Percentiles rank a stretch among this genome's conserved stretches.
Conservation (phyloP, 345 rosid species). For the Geranium rotundifolium region DNA sequence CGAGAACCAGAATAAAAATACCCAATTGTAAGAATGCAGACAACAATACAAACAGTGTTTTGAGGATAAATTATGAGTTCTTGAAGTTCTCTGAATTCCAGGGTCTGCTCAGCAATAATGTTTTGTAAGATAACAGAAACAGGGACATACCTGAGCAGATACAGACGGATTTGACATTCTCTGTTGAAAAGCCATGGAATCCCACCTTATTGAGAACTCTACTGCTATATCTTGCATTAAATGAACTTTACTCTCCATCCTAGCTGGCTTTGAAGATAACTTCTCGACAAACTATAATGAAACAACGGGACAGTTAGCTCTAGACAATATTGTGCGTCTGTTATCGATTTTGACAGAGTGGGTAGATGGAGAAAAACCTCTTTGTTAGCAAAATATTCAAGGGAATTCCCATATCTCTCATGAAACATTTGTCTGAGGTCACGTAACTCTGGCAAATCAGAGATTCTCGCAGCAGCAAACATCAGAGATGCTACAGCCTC, state of each 20-base stretch:
- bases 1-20: not conserved
- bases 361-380: slow-evolving; percentile 39
- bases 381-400: slow-evolving; percentile 51
- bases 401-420: slow-evolving; percentile 65
- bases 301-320: slow-evolving; percentile 14
- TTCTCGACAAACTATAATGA: slow-evolving; percentile 54
- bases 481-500: slow-evolving; percentile 74
- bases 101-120: not conserved
- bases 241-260: slow-evolving; percentile 54
- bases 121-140: slow-evolving; percentile 6
- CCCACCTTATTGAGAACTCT: slow-evolving; percentile 78
- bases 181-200: slow-evolving; percentile 48
- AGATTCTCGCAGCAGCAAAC: slow-evolving; percentile 91
- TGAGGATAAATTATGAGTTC: not conserved
- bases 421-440: slow-evolving; percentile 75
- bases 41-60: not conserved
- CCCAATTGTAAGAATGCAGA: not conserved
- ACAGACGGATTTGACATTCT: slow-evolving; percentile 31
- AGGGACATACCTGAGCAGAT: slow-evolving; percentile 34
- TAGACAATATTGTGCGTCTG: slow-evolving; percentile 8
- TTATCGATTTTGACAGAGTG: not conserved
- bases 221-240: slow-evolving; percentile 64
- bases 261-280: slow-evolving; percentile 37
- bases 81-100: not conserved
- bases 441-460: slow-evolving; percentile 83